Conservation (phyloP, 2,329 filamentous ascomycete genomes). For the Cyphellophora attinorum region DNA sequence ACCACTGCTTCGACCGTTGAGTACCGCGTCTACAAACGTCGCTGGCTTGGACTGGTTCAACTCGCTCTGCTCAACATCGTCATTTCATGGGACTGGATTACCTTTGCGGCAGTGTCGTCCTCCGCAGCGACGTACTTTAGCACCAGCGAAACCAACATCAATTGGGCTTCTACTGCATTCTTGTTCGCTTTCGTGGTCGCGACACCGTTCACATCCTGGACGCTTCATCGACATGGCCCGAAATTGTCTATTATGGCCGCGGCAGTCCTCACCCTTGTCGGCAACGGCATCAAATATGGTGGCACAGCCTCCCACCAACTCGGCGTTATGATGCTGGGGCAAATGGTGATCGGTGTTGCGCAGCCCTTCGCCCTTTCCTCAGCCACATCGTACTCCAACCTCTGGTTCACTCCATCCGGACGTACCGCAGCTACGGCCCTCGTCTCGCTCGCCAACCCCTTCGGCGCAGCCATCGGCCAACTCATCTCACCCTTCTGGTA, state of each 20-base stretch:
- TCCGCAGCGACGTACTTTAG: conserved; percentile 66
- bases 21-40: conserved; percentile 64
- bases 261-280: conserved; percentile 63
- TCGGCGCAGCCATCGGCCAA: conserved; percentile 82
- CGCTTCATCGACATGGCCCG: conserved; percentile 66
- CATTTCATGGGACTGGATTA: conserved; percentile 95
- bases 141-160: conserved; percentile 67
- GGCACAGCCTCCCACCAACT: conserved; percentile 54
- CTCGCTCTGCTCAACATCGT: conserved; percentile 83
- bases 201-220: conserved; percentile 66
- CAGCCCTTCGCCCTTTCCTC: conserved; percentile 89
- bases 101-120: conserved; percentile 73
- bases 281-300: conserved; percentile 87
- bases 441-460: conserved; percentile 75
- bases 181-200: conserved; percentile 72
- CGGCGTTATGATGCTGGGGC: conserved; percentile 76
- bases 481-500: conserved; percentile 71
- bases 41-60: conserved; percentile 81
- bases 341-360: conserved; percentile 78
- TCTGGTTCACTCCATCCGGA: conserved; percentile 84
- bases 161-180: conserved; percentile 86
- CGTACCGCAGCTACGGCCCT: conserved; percentile 81
- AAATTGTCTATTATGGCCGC: conserved; percentile 49
- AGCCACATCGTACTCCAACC: conserved; percentile 80
- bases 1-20: conserved; percentile 10